Base-by-base conservation (phyloP, 2,329 filamentous ascomycete species). In the Blastomyces percursus region DNA sequence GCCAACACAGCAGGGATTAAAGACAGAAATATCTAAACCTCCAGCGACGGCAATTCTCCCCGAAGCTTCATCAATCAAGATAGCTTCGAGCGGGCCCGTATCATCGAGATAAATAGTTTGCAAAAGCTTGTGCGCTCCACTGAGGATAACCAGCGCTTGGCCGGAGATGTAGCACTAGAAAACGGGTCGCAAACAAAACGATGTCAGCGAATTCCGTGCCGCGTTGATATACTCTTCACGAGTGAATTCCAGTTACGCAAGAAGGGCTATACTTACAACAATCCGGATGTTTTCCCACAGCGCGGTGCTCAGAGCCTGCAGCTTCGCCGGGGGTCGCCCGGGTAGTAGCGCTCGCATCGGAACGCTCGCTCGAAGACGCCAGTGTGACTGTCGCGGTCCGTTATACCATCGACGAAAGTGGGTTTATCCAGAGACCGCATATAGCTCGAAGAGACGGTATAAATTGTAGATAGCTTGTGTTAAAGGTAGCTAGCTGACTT, bases 51-150 rank as follows among this genome's bases (percentile, higher is more conserved):
- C 90, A 74, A 97, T 90, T 79, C 90, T 95, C 58, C 92, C 94
- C 9, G 88, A 88, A 21, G 80, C 78, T 72, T 95, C 88, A 71
- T 97, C 90, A 65, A 97, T 84, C 38, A 85, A 83, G 66, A 97
- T 84, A 35, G 91, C 88, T 66, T 91, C 84, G 35, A 97, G 81
- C 30, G 79, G 64, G 44, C 51, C 75, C 51, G 81, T 79, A 67
- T 90, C 85, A 70, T 95, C 89, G 71, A 94, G 86, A 77, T 96
- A 96, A 68, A 96, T 88, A 3, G 92, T 96, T 75, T 99, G 94
- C 42, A 96, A 77, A 66, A 96, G 84, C 61, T 84, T 84, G 65
- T 87, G 81, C 60, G 89, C 84, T 59, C 86, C 88, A 71, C 85
- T 83, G 68, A 97, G 85, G 69, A 99, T 87, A 61, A 94, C 85